Evolutionary conservation across 1,139 yeast genomes (phyloP).

Genomic region (Geotrichum bryndzae): DNA sequence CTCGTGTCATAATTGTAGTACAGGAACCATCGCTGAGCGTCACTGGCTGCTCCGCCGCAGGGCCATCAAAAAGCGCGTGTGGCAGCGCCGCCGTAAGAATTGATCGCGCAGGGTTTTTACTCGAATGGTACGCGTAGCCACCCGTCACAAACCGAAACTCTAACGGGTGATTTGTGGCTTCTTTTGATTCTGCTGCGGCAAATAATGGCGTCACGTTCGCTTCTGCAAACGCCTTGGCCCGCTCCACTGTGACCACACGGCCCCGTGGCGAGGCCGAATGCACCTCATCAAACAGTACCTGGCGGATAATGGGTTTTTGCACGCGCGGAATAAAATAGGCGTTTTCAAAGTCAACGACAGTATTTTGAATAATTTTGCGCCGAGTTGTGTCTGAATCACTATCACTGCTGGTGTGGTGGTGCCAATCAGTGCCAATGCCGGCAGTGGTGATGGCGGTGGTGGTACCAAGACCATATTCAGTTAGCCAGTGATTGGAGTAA

Average conservation of each 20-base stretch:
- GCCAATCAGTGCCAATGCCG: background rate
- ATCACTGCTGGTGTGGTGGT: background rate
- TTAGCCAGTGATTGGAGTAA: background rate
- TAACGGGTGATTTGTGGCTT: background rate
- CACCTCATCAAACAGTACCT: conserved; percentile 10
- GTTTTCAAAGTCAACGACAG: conserved; percentile 11
- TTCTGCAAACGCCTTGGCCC: background rate
- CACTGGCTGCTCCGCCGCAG: conserved; percentile 10
- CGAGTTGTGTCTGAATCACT: background rate
- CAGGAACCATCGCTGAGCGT: conserved; percentile 11
- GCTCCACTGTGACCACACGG: conserved; percentile 10
- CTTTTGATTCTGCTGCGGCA: background rate
- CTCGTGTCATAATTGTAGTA: conserved; percentile 6
- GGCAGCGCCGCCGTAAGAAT: conserved; percentile 13
- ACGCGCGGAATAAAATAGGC: conserved; percentile 14
- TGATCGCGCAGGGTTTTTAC: conserved; percentile 14
- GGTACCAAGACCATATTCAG: background rate
- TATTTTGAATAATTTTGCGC: conserved; percentile 5
- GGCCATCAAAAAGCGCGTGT: conserved; percentile 8
- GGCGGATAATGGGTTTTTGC: conserved; percentile 6
- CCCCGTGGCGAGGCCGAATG: conserved; percentile 16
- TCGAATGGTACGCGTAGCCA: conserved; percentile 18
- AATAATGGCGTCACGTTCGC: conserved; percentile 10
- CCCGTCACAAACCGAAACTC: conserved; percentile 15
- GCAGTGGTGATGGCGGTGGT: background rate